Base-by-base conservation (phyloP, 148 eudicot genomes). In the Polygonum aviculare region DNA sequence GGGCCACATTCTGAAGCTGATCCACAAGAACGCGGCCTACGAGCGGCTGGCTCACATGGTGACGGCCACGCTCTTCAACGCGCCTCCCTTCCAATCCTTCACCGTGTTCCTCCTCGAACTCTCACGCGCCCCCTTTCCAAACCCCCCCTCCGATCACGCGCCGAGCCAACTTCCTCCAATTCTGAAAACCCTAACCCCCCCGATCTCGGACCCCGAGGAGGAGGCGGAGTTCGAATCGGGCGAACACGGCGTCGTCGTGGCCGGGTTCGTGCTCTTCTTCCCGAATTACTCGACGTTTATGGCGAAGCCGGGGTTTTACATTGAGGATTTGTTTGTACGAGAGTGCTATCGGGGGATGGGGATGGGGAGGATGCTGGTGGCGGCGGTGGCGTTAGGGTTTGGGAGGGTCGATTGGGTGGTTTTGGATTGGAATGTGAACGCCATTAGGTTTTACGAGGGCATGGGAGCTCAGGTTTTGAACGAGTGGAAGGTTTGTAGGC, bases 401-500 rank as follows among this genome's bases (percentile, higher is more conserved):
- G 93, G 91, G 16, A 82, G 96, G 41, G 91, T 93, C 50, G 98
- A 93, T 60, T 93, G 98, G 98, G 87, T 84, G 36, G 98, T 93
- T 31, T 79, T 92, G 35, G 97, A 92, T 59, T 92, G 97, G 97
- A 92, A 92, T 75, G 86, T 86, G 44, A 90, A 90, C 80, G 98
- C 98, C 0, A 89, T 91, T 4, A 78, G 49, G 75, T 93, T 93
- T 47, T 91, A 93, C 57, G 86, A 93, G 81, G 84, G 76, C 72
- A 91, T 93, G 89, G 96, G 98, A 10, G 98, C 98, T 74, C 69
- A 83, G 80, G 80, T 93, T 4, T 39, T 86, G 88, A 87, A 83
- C 50, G 93, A 91, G 4, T 93, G 93, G 90, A 84, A 91, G 77
- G 77, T 90, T 79, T 88, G 97, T 62, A 81, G 97, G 60, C 77